Evolutionary conservation across 768 basidiomycete species (phyloP).

Genomic region (Leccinum arenicola): DNA sequence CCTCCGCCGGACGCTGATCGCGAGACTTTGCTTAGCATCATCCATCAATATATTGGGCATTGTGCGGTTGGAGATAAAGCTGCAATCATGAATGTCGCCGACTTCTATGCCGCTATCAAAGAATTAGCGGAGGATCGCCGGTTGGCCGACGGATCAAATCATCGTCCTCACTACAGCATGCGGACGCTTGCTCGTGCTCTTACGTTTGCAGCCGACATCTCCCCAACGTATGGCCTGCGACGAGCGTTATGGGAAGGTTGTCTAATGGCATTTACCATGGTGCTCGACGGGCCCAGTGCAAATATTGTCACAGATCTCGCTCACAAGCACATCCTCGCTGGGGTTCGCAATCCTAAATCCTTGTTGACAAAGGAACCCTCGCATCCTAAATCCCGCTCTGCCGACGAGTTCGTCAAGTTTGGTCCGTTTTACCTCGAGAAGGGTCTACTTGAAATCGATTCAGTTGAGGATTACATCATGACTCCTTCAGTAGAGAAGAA

Average conservation of each 20-base stretch:
- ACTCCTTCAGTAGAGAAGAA: constrained; percentile 95
- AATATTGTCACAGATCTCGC: constrained; percentile 64
- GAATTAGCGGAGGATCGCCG: constrained; percentile 65
- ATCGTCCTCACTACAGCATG: constrained; percentile 95
- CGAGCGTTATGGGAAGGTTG: constrained; percentile 95
- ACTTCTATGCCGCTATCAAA: constrained; percentile 86
- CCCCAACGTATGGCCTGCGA: constrained; percentile 72
- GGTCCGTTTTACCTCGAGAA: constrained; percentile 89
- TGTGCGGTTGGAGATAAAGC: constrained; percentile 82
- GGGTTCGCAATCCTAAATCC: constrained; percentile 77
- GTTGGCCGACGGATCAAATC: constrained; percentile 92
- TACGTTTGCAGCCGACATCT: constrained; percentile 84
- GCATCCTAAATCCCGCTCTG: constrained; percentile 42
- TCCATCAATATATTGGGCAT: constrained; percentile 85
- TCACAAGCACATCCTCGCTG: constrained; percentile 72
- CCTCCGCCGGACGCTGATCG: constrained; percentile 90
- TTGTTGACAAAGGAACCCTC: constrained; percentile 68
- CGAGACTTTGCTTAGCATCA: constrained; percentile 84
- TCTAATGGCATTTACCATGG: constrained; percentile 98
- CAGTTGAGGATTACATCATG: constrained; percentile 82
- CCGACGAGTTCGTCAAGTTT: constrained; percentile 70
- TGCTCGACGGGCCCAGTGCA: constrained; percentile 72
- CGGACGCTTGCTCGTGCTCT: constrained; percentile 89
- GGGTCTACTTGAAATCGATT: constrained; percentile 64
- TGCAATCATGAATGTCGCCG: constrained; percentile 85